These are phyloP conservation scores for Xerocomus brunneocitrinus DNA, from an alignment of 768 basidiomycete species.

Conservation along the genomic window DNA sequence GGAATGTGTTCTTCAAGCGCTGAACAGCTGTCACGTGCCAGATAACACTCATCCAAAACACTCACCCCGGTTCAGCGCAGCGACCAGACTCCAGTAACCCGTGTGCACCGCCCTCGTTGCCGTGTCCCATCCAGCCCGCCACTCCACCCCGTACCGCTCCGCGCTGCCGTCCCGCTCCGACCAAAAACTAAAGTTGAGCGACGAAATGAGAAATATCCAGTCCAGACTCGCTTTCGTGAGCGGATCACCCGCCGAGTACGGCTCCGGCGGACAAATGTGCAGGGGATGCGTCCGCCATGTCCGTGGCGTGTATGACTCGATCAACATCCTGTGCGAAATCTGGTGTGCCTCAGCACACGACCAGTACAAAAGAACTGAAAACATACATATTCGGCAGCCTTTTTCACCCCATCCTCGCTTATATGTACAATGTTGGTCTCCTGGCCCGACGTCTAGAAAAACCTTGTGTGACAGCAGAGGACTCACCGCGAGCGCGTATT, in stretches of 20 bases:
- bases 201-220: constrained; percentile 88
- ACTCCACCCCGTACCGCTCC: constrained; percentile 73
- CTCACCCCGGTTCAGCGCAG: constrained; percentile 76
- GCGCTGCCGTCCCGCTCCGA: constrained; percentile 56
- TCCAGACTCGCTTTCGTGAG: constrained; percentile 57
- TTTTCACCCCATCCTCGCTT: constrained; percentile 53
- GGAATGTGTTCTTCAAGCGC: constrained; percentile 75
- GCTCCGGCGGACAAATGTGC: constrained; percentile 69
- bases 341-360: constrained; percentile 25
- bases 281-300: constrained; percentile 69
- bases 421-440: constrained; percentile 56
- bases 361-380: constrained; percentile 9
- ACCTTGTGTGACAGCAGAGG: not conserved
- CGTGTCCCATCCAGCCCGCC: constrained; percentile 65
- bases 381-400: constrained; percentile 62
- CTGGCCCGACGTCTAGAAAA: constrained; percentile 33
- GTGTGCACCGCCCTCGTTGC: constrained; percentile 54
- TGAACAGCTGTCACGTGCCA: constrained; percentile 25
- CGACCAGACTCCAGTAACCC: constrained; percentile 86
- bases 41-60: not conserved
- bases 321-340: constrained; percentile 56
- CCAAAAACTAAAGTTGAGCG: constrained; percentile 90
- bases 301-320: constrained; percentile 69
- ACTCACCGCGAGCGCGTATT: constrained; percentile 55
- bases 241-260: constrained; percentile 49